Conservation (phyloP, 2,329 filamentous ascomycete genomes). For the Phyllosticta citriasiana region DNA sequence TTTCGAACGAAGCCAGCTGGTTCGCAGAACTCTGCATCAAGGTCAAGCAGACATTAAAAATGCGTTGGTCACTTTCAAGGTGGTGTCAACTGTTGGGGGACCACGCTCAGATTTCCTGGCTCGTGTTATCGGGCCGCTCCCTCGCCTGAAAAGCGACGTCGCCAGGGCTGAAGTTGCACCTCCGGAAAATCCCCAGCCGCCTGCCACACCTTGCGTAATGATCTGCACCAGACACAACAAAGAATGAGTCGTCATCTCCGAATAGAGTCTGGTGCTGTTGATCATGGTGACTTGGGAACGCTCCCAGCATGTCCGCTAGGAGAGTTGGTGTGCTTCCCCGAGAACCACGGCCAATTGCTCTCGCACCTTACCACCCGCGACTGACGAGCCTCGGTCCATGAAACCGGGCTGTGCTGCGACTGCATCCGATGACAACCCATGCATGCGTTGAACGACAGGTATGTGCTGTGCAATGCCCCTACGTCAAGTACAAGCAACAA, state of each 20-base stretch:
- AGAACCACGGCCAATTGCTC: not conserved
- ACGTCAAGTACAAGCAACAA: not conserved
- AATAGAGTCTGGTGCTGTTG: conserved; percentile 7
- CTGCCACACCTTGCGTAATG: conserved; percentile 11
- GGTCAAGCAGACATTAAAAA: too few species aligned
- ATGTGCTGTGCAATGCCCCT: not conserved
- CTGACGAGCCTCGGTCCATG: conserved; percentile 6
- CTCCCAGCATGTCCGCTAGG: not conserved
- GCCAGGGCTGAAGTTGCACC: conserved; percentile 3
- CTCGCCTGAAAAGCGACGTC: conserved; percentile 7
- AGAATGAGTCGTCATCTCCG: conserved; percentile 9
- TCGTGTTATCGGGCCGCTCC: conserved; percentile 5
- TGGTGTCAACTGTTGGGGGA: too few species aligned
- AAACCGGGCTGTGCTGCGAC: conserved; percentile 6
- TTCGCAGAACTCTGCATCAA: too few species aligned
- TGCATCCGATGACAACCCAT: conserved; percentile 6
- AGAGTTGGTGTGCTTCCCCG: conserved; percentile 3
- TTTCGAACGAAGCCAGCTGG: too few species aligned
- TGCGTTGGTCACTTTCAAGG: too few species aligned
- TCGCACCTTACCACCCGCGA: not conserved
- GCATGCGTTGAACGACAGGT: conserved; percentile 5
- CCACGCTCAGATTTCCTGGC: not conserved
- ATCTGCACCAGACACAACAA: conserved; percentile 5
- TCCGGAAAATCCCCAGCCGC: conserved; percentile 11
- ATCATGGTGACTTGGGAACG: conserved; percentile 3